phyloP scores from a whole-genome alignment of 192 early-diverging fungal species.

The Backusella circina region DNA sequence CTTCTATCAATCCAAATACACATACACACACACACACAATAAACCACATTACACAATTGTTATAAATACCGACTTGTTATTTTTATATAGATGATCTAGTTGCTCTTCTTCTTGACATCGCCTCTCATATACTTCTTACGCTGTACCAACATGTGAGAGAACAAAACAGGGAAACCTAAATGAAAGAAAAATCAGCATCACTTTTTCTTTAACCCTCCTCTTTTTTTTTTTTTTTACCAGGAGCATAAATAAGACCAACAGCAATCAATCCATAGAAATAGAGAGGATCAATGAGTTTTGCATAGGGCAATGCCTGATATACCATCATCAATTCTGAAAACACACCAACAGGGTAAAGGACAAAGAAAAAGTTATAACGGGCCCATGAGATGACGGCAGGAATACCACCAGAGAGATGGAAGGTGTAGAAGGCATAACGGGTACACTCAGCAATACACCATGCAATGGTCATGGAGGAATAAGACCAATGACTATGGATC shows the following conservation, averaged over 20 bases:
- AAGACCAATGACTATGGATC: slow-evolving; percentile 62
- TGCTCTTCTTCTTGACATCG: neutral
- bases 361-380: slow-evolving; percentile 93
- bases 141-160: slow-evolving; percentile 91
- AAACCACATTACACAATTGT: too few relatives aligned
- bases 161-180: slow-evolving; percentile 77
- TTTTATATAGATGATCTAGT: neutral
- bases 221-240: slow-evolving; percentile 45
- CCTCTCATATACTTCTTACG: slow-evolving; percentile 66
- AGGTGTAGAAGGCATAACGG: slow-evolving; percentile 88
- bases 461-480: slow-evolving; percentile 81
- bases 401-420: slow-evolving; percentile 62
- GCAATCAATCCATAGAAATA: slow-evolving; percentile 60
- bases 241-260: slow-evolving; percentile 66
- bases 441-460: slow-evolving; percentile 92
- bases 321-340: slow-evolving; percentile 77
- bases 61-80: too few relatives aligned
- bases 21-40: too few relatives aligned
- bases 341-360: slow-evolving; percentile 91
- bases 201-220: too few relatives aligned
- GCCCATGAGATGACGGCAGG: slow-evolving; percentile 58
- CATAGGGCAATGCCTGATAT: slow-evolving; percentile 65
- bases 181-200: neutral
- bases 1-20: too few relatives aligned
- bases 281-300: slow-evolving; percentile 40